Base-by-base conservation (phyloP, 305 asterid genomes). In the Fraxinus albicans region DNA sequence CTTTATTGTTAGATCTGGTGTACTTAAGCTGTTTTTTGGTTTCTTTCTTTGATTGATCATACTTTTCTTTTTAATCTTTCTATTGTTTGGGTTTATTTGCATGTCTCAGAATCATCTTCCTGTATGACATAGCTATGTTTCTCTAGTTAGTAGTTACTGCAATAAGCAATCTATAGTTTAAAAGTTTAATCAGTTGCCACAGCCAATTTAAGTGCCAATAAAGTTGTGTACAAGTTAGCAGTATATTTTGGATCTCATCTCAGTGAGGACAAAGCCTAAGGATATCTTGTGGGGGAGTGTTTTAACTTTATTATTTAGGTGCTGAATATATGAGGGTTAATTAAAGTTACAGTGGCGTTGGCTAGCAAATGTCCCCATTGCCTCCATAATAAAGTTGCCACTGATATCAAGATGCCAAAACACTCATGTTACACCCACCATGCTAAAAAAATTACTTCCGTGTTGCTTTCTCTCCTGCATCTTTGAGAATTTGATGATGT, bases 61-160 rank as follows among this genome's bases (percentile, higher is more conserved):
- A 79, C 6, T 75, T 69, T 40, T 25, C 63, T 85, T 53, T 47
- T 33, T 65, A 65, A 31, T 78, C 42, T 40, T 67, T 79, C 72
- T 73, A 44, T 4, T 40, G 19, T 31, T 7, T 33, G 15, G 34
- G 12, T 47, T 76, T 23, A 40, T 17, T 19, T 42, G 79, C 67
- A 10, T 44, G 65, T 29, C 38, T 76, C 55, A 21, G 29, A 23
- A 76, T 27, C 10, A 9, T 38, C 79, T 75, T 75, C 19, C 10
- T 47, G 58, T 75, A 42, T 75, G 60, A 19, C 25, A 36, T 38
- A 3, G 19, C 55, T 15, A 75, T 75, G n/a, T 36, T 36, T 27
- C 35, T 27, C 27, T 19, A 19, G 69, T 58, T 19, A 38, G 34
- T 35, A 75, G 47, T 75, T 75, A 19, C 79, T n/a, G 78, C 44